phyloP scores from a whole-genome alignment of 805 yeast genomes.

The Trichomonascus vanleenenianus region DNA sequence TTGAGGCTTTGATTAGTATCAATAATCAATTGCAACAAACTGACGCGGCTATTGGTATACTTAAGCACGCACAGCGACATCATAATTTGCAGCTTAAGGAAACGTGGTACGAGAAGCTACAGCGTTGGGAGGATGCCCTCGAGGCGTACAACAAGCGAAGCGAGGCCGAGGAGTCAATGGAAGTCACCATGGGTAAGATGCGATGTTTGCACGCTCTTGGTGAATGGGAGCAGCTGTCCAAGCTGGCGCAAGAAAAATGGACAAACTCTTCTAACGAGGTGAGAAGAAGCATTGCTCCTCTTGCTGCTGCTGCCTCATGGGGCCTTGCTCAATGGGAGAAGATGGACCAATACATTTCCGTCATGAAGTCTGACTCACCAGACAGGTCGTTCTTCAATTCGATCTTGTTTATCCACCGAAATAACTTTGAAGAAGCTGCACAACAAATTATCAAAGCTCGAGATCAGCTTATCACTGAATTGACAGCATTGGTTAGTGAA shows the following conservation, averaged over 20 bases:
- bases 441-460: slow-evolving; percentile 76
- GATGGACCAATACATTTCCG: slow-evolving; percentile 84
- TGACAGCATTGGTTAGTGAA: slow-evolving; percentile 90
- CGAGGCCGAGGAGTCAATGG: slow-evolving; percentile 52
- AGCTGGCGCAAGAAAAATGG: slow-evolving; percentile 86
- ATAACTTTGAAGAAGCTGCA: slow-evolving; percentile 75
- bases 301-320: slow-evolving; percentile 99
- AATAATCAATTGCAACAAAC: slow-evolving; percentile 93
- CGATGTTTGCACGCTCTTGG: slow-evolving; percentile 97
- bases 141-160: slow-evolving; percentile 66
- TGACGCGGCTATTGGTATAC: slow-evolving; percentile 95
- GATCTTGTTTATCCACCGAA: slow-evolving; percentile 74
- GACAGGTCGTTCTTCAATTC: slow-evolving; percentile 95
- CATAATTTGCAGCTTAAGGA: slow-evolving; percentile 74
- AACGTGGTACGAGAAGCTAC: slow-evolving; percentile 95
- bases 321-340: slow-evolving; percentile 95
- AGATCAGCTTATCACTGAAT: slow-evolving; percentile 83
- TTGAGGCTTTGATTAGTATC: slow-evolving; percentile 84
- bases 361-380: slow-evolving; percentile 87
- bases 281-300: slow-evolving; percentile 81
- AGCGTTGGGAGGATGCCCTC: slow-evolving; percentile 97
- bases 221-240: slow-evolving; percentile 91
- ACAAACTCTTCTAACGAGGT: slow-evolving; percentile 59
- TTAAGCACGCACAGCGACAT: slow-evolving; percentile 66
- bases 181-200: slow-evolving; percentile 95